Base-by-base conservation (phyloP, 192 early-diverging fungal genomes). In the Rhizoclosmatium globosum region DNA sequence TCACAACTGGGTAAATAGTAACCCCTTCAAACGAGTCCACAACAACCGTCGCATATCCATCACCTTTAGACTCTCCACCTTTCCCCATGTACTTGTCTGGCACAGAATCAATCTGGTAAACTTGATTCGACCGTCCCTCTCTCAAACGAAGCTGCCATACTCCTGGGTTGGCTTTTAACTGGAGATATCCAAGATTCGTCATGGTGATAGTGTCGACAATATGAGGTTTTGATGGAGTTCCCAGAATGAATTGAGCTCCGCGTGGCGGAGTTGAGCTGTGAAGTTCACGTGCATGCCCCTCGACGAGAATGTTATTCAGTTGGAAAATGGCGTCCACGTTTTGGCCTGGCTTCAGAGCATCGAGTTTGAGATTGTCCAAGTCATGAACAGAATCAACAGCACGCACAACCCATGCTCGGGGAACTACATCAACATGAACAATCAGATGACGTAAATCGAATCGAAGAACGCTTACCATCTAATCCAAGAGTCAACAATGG, bases 121-220 rank as follows among this genome's bases (percentile, higher is more conserved):
- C 83, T 39, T 98, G 91, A 2, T 79, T 75, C 0, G 96, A 96
- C 15, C 94, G 91, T 0, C 98, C 98, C 15, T 90, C 88, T 42
- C 98, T 89, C 23, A 98, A 82, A 11, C 83, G 76, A 59, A 99
- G 87, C 47, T 83, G 81, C 96, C 95, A 99, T 2, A 95, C 89
- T 65, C 97, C 97, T 7, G 97, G 95, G 71, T 91, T 90, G 3
- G 96, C 96, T 81, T 97, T 95, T 64, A 99, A 88, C 83, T 99
- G 98, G 67, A 99, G 84, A 77, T 99, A 99, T 2, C 98, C 98
- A 17, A 97, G 88, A 56, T 99, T 99, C n/a, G 95, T 95, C 98
- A 99, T 99, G 1, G 98, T 95, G 56, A 98, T 95, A 3, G 97
- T 99, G 76, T 97, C 98, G 0, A 92, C 91, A 50, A 93, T 88